phyloP scores from a whole-genome alignment of 2,329 filamentous ascomycete species.

The Monosporascus sp. region DNA sequence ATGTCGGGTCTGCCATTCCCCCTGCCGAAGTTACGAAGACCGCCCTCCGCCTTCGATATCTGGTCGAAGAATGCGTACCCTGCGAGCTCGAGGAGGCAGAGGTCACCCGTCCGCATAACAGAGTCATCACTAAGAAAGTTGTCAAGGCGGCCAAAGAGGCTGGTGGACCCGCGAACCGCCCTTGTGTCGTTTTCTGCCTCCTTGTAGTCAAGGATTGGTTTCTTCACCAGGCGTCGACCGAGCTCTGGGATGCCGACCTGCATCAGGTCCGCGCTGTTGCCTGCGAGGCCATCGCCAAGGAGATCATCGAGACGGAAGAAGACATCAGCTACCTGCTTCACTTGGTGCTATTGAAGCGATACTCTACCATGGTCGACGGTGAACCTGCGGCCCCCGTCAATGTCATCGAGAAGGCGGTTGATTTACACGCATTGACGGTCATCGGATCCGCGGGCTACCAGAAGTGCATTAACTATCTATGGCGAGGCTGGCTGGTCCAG shows the following conservation, averaged over 20 bases:
- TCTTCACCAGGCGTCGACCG: constrained; percentile 66
- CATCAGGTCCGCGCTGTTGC: constrained; percentile 74
- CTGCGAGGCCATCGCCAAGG: constrained; percentile 89
- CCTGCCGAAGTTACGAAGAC: constrained; percentile 81
- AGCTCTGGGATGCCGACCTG: constrained; percentile 89
- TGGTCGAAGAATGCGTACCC: constrained; percentile 83
- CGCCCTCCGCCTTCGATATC: constrained; percentile 81
- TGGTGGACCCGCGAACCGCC: constrained; percentile 65
- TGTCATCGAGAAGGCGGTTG: constrained; percentile 88
- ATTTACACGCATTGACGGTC: constrained; percentile 80
- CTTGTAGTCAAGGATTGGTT: constrained; percentile 72
- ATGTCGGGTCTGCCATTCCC: constrained; percentile 62
- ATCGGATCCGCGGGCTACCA: constrained; percentile 94
- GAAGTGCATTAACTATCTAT: constrained; percentile 88
- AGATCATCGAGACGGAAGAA: constrained; percentile 78
- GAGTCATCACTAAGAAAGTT: constrained; percentile 75
- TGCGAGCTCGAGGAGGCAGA: constrained; percentile 77
- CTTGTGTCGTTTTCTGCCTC: constrained; percentile 80
- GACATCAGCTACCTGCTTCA: constrained; percentile 74
- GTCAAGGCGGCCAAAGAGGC: constrained; percentile 76
- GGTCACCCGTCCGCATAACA: constrained; percentile 76
- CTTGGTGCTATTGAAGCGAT: constrained; percentile 78
- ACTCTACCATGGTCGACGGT: constrained; percentile 71
- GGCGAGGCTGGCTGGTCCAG: constrained; percentile 95
- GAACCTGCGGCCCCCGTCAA: constrained; percentile 72